phyloP scores from a whole-genome alignment of 768 basidiomycete genomes.

The Panellus pusillus region DNA sequence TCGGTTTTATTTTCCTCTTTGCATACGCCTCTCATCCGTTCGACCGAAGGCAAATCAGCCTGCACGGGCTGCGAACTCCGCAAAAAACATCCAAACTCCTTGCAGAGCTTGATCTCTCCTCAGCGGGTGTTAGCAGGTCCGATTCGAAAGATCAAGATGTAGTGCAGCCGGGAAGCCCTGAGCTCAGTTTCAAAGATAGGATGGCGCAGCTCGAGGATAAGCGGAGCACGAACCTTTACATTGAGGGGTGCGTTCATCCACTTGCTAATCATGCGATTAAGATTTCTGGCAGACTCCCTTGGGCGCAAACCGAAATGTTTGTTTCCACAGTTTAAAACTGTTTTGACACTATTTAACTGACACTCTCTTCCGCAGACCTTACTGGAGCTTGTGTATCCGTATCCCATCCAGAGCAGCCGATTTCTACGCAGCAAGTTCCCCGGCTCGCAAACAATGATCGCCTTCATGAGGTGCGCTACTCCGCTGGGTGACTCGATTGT shows the following conservation, averaged over 20 bases:
- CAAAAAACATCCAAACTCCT: too few relatives aligned
- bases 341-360: not conserved
- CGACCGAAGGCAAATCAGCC: too few relatives aligned
- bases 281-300: conserved; percentile 53
- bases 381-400: conserved; percentile 42
- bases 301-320: conserved; percentile 44
- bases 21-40: too few relatives aligned
- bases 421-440: conserved; percentile 58
- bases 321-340: not conserved
- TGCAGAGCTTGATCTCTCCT: too few relatives aligned
- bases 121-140: too few relatives aligned
- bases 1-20: conserved; percentile 10
- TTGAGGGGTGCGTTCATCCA: conserved; percentile 43
- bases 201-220: conserved; percentile 55
- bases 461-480: conserved; percentile 57
- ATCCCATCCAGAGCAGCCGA: conserved; percentile 53
- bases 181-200: conserved; percentile 44
- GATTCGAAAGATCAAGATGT: too few relatives aligned
- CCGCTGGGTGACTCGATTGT: not conserved
- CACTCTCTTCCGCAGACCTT: conserved; percentile 41
- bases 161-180: not conserved
- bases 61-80: too few relatives aligned
- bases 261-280: too few relatives aligned
- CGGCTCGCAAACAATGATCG: conserved; percentile 53
- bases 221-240: conserved; percentile 52